These are phyloP conservation scores for Phytophthora vignae DNA, from an alignment of 352 stramenopile genomes.

Conservation along the genomic window DNA sequence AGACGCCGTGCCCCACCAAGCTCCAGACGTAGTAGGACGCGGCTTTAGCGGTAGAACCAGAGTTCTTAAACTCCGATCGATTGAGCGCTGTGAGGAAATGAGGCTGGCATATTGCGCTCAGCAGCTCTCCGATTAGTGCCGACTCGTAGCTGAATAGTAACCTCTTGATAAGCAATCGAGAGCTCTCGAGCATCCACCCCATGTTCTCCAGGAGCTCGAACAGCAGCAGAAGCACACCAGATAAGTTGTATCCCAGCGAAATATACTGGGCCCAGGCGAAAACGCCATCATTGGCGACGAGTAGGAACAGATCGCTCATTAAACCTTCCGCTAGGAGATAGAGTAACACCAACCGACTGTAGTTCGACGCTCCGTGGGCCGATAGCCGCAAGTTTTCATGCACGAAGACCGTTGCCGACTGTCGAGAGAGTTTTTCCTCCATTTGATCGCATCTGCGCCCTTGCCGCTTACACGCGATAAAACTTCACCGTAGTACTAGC, in stretches of 20 bases:
- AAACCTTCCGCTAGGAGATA: no score
- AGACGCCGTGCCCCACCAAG: no score
- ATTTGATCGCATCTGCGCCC: conserved; percentile 15
- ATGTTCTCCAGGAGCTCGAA: conserved; percentile 40
- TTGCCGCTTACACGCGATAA: conserved; percentile 18
- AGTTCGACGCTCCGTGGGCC: no score
- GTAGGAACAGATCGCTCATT: conserved; percentile 11
- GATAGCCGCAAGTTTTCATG: no score
- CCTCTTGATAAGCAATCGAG: conserved; percentile 18
- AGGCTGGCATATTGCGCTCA: conserved; percentile 9
- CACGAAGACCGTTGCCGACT: conserved; percentile 26
- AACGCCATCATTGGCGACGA: conserved; percentile 33
- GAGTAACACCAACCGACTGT: no score
- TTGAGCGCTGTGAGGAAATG: no score
- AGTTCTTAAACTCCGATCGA: no score
- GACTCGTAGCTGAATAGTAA: conserved; percentile 35
- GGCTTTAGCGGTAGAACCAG: no score
- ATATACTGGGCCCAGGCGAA: conserved; percentile 25
- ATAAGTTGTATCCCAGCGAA: conserved; percentile 38
- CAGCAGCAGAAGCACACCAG: conserved; percentile 29
- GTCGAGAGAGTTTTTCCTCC: conserved; percentile 6
- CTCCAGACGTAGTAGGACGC: no score
- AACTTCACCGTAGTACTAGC: conserved; percentile 30
- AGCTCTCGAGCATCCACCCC: conserved; percentile 8
- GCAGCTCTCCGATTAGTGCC: conserved; percentile 9